A percentile compares a stretch with the other conserved stretches of the same genome.
These are phyloP conservation scores for Coemansia sp. DNA, from an alignment of 192 early-diverging fungal species.

Conservation along the genomic window DNA sequence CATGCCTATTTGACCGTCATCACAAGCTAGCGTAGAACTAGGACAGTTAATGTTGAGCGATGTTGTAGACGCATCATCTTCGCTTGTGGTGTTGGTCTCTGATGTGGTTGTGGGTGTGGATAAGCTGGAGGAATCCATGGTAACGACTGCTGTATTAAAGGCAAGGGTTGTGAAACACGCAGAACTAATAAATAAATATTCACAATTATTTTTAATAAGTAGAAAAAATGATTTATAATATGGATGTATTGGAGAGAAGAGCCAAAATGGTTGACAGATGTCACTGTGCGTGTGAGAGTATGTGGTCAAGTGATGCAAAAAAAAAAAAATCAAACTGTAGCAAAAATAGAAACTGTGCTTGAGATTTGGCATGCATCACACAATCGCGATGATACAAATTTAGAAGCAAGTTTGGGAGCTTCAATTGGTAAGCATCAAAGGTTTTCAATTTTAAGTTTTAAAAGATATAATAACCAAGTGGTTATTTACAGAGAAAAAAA, in stretches of 20 bases:
- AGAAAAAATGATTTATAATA: background rate
- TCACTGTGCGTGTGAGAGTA: background rate
- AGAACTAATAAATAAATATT: background rate
- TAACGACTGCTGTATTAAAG: background rate
- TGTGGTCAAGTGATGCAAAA: background rate
- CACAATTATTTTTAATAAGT: background rate
- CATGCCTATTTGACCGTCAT: constrained; percentile 23
- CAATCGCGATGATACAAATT: no score
- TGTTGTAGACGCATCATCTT: constrained; percentile 4
- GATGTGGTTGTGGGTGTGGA: background rate
- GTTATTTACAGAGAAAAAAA: background rate
- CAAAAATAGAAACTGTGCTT: background rate
- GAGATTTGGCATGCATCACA: background rate
- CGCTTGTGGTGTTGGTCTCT: background rate
- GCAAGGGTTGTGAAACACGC: background rate
- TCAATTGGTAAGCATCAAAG: background rate
- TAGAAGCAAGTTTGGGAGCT: background rate
- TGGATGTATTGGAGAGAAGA: background rate
- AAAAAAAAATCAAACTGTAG: background rate
- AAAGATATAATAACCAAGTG: no score
- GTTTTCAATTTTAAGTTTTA: background rate
- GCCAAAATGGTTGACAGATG: background rate
- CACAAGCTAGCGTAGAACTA: constrained; percentile 3
- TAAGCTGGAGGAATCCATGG: background rate
- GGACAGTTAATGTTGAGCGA: background rate